A percentile compares a stretch with the other conserved stretches of the same genome.
Conservation (phyloP, 129 eudicot species). For the Flaveria trinervia region DNA sequence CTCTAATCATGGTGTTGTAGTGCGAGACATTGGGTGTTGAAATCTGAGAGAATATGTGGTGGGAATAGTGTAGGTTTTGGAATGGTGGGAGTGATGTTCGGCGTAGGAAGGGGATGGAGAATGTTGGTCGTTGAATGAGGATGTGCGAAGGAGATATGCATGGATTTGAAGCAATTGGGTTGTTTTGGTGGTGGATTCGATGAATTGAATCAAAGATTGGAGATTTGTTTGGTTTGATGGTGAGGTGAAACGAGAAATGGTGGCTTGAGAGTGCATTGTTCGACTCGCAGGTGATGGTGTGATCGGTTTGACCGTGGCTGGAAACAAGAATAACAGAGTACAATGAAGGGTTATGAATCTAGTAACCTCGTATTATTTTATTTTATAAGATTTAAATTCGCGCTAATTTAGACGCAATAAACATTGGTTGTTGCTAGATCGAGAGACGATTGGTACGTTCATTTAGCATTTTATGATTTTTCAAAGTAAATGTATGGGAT, state of each 20-base stretch:
- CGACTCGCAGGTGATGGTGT: neutral
- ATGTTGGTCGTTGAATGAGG: conserved; percentile 43
- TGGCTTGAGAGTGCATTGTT: conserved; percentile 9
- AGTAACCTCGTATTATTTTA: no score
- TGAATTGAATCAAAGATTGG: conserved; percentile 47
- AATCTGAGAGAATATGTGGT: conserved; percentile 43
- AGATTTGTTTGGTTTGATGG: conserved; percentile 28
- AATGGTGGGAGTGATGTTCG: conserved; percentile 44
- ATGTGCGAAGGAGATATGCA: conserved; percentile 59
- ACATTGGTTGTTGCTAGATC: no score
- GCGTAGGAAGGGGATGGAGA: conserved; percentile 53
- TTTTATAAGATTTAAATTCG: no score
- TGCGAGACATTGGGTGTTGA: conserved; percentile 51
- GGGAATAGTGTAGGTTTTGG: conserved; percentile 42
- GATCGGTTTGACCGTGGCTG: neutral
- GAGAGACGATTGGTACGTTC: no score
- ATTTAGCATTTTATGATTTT: no score
- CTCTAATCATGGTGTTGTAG: conserved; percentile 63
- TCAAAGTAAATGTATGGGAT: no score
- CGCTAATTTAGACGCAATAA: no score
- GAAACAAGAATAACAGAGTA: no score
- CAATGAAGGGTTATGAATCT: no score
- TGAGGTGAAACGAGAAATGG: conserved; percentile 21
- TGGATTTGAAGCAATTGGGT: conserved; percentile 69
- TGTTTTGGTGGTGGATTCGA: conserved; percentile 52